A percentile compares a stretch with the other conserved stretches of the same genome.
phyloP scores from a whole-genome alignment of 2,329 filamentous ascomycete genomes.

The Fusarium sp. region DNA sequence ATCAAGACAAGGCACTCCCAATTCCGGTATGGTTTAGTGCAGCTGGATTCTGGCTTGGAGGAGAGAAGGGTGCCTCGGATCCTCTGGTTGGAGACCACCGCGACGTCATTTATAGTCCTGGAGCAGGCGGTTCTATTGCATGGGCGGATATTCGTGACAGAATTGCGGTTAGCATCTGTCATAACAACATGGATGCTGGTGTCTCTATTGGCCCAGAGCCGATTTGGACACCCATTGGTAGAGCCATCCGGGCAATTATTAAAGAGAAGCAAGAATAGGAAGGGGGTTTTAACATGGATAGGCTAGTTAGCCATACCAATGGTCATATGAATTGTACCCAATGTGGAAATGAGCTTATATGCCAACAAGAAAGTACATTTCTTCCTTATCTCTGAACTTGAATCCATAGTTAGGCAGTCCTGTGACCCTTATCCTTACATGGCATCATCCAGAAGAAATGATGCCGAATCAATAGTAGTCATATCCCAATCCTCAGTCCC shows the following conservation, averaged over 20 bases:
- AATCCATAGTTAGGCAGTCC: background rate
- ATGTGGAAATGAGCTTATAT: background rate
- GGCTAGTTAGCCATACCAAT: no score
- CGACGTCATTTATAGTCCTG: slow-evolving; percentile 2
- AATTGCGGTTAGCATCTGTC: background rate
- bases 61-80: background rate
- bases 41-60: slow-evolving; percentile 1
- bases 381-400: background rate
- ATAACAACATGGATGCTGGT: slow-evolving; percentile 1
- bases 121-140: background rate
- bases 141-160: slow-evolving; percentile 3
- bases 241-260: background rate
- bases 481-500: background rate
- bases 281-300: background rate
- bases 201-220: background rate
- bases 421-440: background rate
- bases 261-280: background rate
- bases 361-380: background rate
- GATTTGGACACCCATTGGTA: background rate
- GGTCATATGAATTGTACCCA: background rate
- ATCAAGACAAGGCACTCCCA: background rate
- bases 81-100: background rate
- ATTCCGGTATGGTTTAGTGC: slow-evolving; percentile 1
- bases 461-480: background rate
- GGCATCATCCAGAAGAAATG: background rate